Base-by-base conservation (phyloP, 305 asterid genomes). In the Coffea humblotiana region DNA sequence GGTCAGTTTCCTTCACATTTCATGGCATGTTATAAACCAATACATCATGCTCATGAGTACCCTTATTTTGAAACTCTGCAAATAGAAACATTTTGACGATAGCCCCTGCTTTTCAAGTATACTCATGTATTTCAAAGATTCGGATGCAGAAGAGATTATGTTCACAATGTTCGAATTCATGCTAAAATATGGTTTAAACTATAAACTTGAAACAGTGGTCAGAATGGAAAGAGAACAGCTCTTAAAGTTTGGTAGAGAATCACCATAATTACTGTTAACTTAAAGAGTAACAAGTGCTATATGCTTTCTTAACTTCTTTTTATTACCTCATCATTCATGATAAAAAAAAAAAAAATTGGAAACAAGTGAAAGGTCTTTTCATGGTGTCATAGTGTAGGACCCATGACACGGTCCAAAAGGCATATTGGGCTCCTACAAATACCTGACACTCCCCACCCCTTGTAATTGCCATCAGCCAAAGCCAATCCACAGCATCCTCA, bases 401-500 rank as follows among this genome's bases (percentile, higher is more conserved):
- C 75, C 49, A 51, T 64, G 79, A 80, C 79, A 71, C 60, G 82
- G 71, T 81, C 77, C 80, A 45, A 10, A 27, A 79, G 69, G 29
- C 79, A 16, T 72, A 72, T 78, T 79, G 71, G 32, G 27, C 79
- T 80, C 79, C 85, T 87, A 84, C 82, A 87, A 87, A 87, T 84
- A 82, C 81, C 85, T 16, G 75, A 76, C 80, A 76, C 74, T 70
- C 76, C 76, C 74, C 74, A 51, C 72, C 49, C 72, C 23, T 76
- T 81, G 77, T 87, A 84, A 76, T 73, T 74, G 85, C 88, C 80
- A 77, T 84, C 86, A 81, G 21, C 61, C 81, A 71, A 77, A 79
- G 70, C 43, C 43, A 40, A 40, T 3, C 60, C 75, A 82, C 72
- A 75, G 27, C 83, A 68, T 77, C 78, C 83, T 76, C 83, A 74